Conservation (phyloP, 2,329 filamentous ascomycete species). For the Aureobasidium leucospermi region DNA sequence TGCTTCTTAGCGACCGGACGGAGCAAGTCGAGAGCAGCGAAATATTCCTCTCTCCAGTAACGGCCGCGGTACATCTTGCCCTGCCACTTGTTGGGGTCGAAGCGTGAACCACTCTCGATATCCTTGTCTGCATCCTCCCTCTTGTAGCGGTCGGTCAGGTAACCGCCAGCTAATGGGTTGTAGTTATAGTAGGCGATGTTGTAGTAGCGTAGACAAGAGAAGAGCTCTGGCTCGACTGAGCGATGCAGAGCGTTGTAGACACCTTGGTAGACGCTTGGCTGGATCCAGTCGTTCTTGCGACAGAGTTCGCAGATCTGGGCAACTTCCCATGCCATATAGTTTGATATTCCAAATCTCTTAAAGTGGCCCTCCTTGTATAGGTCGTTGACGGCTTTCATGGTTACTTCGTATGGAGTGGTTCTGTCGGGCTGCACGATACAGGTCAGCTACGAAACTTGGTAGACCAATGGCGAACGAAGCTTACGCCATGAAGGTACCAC, state of each 20-base stretch:
- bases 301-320: conserved; percentile 42
- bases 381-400: conserved; percentile 40
- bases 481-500: conserved; percentile 42
- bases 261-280: conserved; percentile 42
- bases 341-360: conserved; percentile 38
- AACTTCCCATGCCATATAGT: conserved; percentile 42
- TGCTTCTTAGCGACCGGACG: conserved; percentile 32
- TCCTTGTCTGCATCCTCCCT: conserved; percentile 30
- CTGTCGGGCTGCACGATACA: conserved; percentile 32
- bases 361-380: conserved; percentile 41
- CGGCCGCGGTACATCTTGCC: conserved; percentile 30
- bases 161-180: conserved; percentile 40
- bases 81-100: conserved; percentile 34
- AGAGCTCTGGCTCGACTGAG: conserved; percentile 34
- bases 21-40: conserved; percentile 37
- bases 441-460: not conserved
- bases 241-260: conserved; percentile 35
- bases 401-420: conserved; percentile 39
- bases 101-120: conserved; percentile 31
- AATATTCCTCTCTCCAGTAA: conserved; percentile 38
- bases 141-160: conserved; percentile 36
- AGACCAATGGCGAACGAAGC: not conserved
- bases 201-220: conserved; percentile 37
- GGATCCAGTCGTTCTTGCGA: conserved; percentile 33
- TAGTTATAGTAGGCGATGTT: conserved; percentile 36